Evolutionary conservation across 768 basidiomycete species (phyloP).

Genomic region (Kwoniella botswanensis): DNA sequence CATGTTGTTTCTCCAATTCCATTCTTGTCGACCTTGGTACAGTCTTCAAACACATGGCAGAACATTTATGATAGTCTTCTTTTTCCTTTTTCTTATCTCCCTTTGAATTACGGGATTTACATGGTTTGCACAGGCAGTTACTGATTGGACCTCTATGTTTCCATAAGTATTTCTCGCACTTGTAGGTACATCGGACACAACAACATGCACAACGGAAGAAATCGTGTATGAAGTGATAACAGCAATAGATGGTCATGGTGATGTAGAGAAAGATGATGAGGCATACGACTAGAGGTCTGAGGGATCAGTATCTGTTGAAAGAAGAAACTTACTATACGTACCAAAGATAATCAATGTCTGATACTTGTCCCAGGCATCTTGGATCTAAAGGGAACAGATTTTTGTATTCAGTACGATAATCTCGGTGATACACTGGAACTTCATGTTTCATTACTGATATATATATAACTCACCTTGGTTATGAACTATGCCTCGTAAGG

Average conservation of each 20-base stretch:
- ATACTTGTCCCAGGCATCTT: constrained; percentile 22
- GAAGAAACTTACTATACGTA: neutral
- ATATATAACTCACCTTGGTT: constrained; percentile 12
- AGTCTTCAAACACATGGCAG: constrained; percentile 10
- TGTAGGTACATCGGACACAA: constrained; percentile 15
- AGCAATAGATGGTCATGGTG: constrained; percentile 20
- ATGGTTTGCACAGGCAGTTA: constrained; percentile 5
- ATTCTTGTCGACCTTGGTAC: constrained; percentile 13
- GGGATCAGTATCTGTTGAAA: neutral
- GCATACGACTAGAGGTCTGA: constrained; percentile 16
- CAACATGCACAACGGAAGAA: constrained; percentile 21
- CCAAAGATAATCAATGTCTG: constrained; percentile 26
- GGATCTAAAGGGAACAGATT: neutral
- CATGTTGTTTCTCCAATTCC: constrained; percentile 28
- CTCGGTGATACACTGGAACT: no score
- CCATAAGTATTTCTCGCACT: constrained; percentile 15
- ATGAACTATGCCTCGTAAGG: constrained; percentile 9
- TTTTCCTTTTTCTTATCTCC: constrained; percentile 1
- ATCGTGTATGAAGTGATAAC: constrained; percentile 24
- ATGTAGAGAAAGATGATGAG: constrained; percentile 28
- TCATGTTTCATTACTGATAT: neutral
- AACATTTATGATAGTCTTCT: constrained; percentile 12
- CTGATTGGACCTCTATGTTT: neutral
- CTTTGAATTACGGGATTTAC: neutral
- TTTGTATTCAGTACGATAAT: no score